Evolutionary conservation across 1,284 basidiomycete species (phyloP).

Genomic region (Tilletiopsis washingtonensis): DNA sequence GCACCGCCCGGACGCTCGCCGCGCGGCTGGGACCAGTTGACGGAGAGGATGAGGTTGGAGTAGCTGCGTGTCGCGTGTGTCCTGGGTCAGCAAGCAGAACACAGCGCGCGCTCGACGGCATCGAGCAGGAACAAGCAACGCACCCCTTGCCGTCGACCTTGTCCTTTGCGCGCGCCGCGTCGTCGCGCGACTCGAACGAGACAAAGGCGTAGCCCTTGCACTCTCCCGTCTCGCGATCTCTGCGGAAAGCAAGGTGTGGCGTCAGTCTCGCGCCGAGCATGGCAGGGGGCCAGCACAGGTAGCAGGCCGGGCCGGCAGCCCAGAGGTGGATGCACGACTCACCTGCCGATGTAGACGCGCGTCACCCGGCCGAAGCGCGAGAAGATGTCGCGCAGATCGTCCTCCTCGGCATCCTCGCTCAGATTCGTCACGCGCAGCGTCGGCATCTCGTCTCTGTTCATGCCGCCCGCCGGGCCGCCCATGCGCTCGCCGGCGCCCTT

Average conservation of each 20-base stretch:
- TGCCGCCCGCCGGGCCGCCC: conserved; percentile 53
- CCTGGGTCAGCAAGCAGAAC: background rate
- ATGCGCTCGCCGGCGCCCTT: conserved; percentile 68
- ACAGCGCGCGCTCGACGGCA: background rate
- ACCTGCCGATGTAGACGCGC: conserved; percentile 80
- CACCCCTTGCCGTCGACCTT: conserved; percentile 81
- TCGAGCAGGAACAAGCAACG: conserved; percentile 6
- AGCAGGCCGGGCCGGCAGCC: no score
- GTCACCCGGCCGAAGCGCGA: conserved; percentile 58
- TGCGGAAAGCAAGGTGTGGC: no score
- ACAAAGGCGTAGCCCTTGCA: conserved; percentile 96
- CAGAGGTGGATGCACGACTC: no score
- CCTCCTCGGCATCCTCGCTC: conserved; percentile 88
- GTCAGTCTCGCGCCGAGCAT: no score
- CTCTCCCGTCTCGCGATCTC: conserved; percentile 86
- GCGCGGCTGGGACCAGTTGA: conserved; percentile 64
- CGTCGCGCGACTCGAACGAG: conserved; percentile 74
- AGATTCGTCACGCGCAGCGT: conserved; percentile 97
- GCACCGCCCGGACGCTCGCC: conserved; percentile 30
- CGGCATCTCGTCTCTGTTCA: conserved; percentile 69
- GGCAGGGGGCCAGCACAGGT: no score
- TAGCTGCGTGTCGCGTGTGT: conserved; percentile 50
- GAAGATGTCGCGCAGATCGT: conserved; percentile 88
- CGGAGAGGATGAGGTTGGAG: conserved; percentile 76
- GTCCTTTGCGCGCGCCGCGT: conserved; percentile 80